Base-by-base conservation (phyloP, 306 rosid genomes). In the Coriaria nepalensis region DNA sequence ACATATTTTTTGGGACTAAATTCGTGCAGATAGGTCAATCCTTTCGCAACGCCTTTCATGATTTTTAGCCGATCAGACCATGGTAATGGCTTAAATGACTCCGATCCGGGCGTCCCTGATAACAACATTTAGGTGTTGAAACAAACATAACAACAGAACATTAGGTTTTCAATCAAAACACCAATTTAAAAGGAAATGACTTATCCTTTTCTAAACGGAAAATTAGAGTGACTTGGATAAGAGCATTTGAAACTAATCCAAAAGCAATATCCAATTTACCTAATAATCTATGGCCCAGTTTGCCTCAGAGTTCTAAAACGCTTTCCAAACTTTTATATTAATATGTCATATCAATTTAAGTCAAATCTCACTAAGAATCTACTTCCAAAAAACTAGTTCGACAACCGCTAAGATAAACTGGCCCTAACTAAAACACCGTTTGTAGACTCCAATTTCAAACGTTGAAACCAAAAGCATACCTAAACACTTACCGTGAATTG, bases 1-100 rank as follows among this genome's bases (percentile, higher is more conserved):
- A 92, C 98, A 59, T 90, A 90, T 41, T 90, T 90, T 60, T 85
- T 90, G 43, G 98, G 98, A 73, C 94, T 81, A 52, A 75, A 82
- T 72, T 92, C 98, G 11, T 92, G 98, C 32, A 92, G 77, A 62
- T 92, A 92, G 52, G 52, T 77, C 77, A 82, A 55, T 32, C 98
- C 98, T 74, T 71, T 85, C 2, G 96, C 88, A 47, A 66, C 69
- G 56, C 96, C 96, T 73, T 74, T 73, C 81, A 85, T 75, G 76
- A 92, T 75, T 53, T 67, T 74, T 53, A 85, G 62, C 47, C 98
- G 68, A 45, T 57, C 52, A 4, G 86, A 54, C 98, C 98, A 92
- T 4, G 86, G 37, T 7, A 75, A 46, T 0, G 94, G 94, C 5
- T 68, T 49, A 52, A 85, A 81, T 50, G 84, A 54, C 11, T 55